Evolutionary conservation across 2,329 filamentous ascomycete species (phyloP).

Genomic region (Microcyclospora tardicrescens): DNA sequence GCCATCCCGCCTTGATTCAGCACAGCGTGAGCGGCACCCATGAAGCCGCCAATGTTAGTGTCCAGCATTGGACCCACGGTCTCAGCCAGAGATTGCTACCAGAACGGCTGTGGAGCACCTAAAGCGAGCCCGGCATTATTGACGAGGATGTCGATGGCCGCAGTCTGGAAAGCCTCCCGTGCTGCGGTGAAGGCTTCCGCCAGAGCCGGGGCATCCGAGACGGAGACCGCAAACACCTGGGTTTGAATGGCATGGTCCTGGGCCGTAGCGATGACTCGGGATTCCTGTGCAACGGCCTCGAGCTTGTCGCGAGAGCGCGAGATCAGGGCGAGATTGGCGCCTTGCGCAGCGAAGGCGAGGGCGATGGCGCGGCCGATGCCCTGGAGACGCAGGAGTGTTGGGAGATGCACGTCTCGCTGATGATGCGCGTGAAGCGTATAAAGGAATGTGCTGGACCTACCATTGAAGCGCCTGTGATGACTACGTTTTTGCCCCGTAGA

Average conservation of each 20-base stretch:
- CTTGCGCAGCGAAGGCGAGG: slow-evolving; percentile 24
- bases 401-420: slow-evolving; percentile 1
- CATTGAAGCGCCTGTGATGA: slow-evolving; percentile 11
- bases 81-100: slow-evolving; percentile 26
- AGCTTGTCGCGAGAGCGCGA: slow-evolving; percentile 26
- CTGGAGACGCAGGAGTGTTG: slow-evolving; percentile 6
- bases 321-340: slow-evolving; percentile 32
- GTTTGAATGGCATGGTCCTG: slow-evolving; percentile 8
- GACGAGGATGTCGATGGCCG: slow-evolving; percentile 32
- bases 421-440: background rate
- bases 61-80: slow-evolving; percentile 34
- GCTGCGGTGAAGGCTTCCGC: slow-evolving; percentile 20
- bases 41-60: slow-evolving; percentile 37
- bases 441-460: slow-evolving; percentile 1
- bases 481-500: slow-evolving; percentile 8
- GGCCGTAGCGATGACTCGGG: slow-evolving; percentile 2
- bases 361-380: slow-evolving; percentile 37
- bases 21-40: slow-evolving; percentile 34
- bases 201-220: slow-evolving; percentile 21
- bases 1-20: slow-evolving; percentile 32
- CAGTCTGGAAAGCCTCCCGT: slow-evolving; percentile 19
- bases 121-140: slow-evolving; percentile 39
- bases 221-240: slow-evolving; percentile 21
- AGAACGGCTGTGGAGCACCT: slow-evolving; percentile 32
- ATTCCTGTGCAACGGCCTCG: slow-evolving; percentile 8